Base-by-base conservation (phyloP, 257 asterid species). In the Solanum lignicaule region DNA sequence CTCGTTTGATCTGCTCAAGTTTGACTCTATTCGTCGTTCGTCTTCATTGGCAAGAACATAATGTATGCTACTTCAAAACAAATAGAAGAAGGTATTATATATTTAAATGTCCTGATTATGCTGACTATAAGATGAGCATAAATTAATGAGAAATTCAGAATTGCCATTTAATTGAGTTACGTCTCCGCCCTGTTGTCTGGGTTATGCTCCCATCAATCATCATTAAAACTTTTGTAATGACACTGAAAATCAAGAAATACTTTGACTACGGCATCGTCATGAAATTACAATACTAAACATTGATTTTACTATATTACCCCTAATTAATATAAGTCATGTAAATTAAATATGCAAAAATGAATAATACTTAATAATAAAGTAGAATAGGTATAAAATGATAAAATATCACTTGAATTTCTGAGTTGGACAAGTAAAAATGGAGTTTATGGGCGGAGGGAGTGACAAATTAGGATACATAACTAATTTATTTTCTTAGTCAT, bases 401-500 rank as follows among this genome's bases (percentile, higher is more conserved):
- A 48, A 58, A 0, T 8, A 58, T 60, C 29, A 0, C 13, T 21
- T 60, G 27, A 60, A 21, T 21, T 60, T 60, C 3, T 21, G 21
- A 60, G 11, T 21, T 60, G 27, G 14, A 60, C 13, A 21, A 60
- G 6, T 60, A 21, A 21, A 60, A 58, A 23, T 21, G 27, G 10
- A 58, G 2, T 58, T 20, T 0, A 58, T 58, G 66, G 36, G 23
- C 13, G 0, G 0, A 0, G n/a, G 4, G 62, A 18, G n/a, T 18
- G 0, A 55, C n/a, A 23, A 76, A 71, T 32, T 76, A 76, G 83
- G 83, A 38, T 16, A 31, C 83, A 76, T 39, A 78, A 27, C 18
- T n/a, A 38, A n/a, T 6, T 76, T 9, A 39, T 13, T 21, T 76
- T 76, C 23, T 46, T 46, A 46, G 18, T 46, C 55, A 13, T 46